Evolutionary conservation across 352 stramenopile genomes (phyloP), one percentile per base, ranked within the genome.

Genomic region (Globisporangium nodosum): DNA sequence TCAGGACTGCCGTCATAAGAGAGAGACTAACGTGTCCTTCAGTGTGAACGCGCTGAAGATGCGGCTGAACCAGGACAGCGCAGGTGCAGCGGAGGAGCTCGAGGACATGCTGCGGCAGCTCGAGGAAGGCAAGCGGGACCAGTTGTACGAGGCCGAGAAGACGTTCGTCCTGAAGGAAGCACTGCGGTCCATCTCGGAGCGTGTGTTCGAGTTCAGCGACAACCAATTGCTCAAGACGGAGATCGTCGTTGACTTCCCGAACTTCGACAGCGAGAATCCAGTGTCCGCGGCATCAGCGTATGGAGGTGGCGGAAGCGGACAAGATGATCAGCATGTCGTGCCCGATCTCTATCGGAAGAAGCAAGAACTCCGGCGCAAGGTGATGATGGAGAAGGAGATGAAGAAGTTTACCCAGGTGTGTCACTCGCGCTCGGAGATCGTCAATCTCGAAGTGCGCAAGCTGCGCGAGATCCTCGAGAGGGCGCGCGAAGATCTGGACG

Each of bases 11-110:
- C 30, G 9, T 45, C 46, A 13, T 43, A 46, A 9, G 31, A 9
- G 31, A 7, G 31, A 35, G 5, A 39, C 33, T 3, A 47, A 47
- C 42, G 16, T 47, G 33, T 21, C 6, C 5, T 8, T 3, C 20
- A 91, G 82, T 53, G 74, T 90, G 13, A 78, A 78, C n/a, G 75
- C 79, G 21, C 57, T 90, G 13, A 92, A 90, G 63, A 71, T 81
- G 48, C 66, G 76, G 0, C 58, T 90, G 30, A 87, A 89, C 35
- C 82, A 92, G 43, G 80, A 90, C 50, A 89, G 70, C 46, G 80
- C 75, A 33, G 77, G 79, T 8, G 76, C 78, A 1, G 76, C 74
- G 0, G 74, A 90, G 40, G 73, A 89, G 50, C 69, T 88, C 21
- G 77, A 92, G 47, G 64, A 69, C 9, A 85, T 90, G 75, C 61